Conservation (phyloP, 495 filamentous ascomycete species). For the Penicillium longicatenatum region DNA sequence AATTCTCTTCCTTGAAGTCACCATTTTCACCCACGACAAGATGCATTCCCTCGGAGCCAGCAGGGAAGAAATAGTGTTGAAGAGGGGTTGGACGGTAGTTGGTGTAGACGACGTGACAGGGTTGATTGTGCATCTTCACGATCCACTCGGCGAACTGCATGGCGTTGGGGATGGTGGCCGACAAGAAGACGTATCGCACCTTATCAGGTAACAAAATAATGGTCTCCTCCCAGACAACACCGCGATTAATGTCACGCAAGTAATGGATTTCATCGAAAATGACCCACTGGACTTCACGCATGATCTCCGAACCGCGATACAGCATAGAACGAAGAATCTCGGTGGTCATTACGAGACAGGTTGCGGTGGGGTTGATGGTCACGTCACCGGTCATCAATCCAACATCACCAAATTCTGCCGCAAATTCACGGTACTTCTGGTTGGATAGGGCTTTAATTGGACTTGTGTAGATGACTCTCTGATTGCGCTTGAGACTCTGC, state of each 20-base stretch:
- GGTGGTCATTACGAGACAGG: conserved; percentile 98
- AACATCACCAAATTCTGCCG: conserved; percentile 92
- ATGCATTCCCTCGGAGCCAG: conserved; percentile 90
- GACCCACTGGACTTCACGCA: conserved; percentile 98
- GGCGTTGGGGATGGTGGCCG: conserved; percentile 97
- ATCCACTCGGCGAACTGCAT: conserved; percentile 99
- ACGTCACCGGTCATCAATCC: conserved; percentile 99
- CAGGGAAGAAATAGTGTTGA: conserved; percentile 97
- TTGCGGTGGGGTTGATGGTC: conserved; percentile 97
- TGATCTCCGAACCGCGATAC: conserved; percentile 97
- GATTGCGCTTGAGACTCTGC: conserved; percentile 93
- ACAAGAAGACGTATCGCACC: conserved; percentile 96
- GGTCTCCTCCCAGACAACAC: conserved; percentile 99
- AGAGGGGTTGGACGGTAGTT: conserved; percentile 95
- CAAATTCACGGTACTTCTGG: conserved; percentile 97
- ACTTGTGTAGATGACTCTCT: conserved; percentile 98
- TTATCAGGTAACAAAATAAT: conserved; percentile 97
- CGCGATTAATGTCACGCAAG: conserved; percentile 77
- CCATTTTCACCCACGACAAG: conserved; percentile 96
- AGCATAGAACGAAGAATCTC: conserved; percentile 99
- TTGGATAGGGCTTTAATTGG: conserved; percentile 98
- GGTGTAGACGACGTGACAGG: conserved; percentile 98
- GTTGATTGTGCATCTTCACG: conserved; percentile 92
- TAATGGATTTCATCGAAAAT: conserved; percentile 99
- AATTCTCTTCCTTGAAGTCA: conserved; percentile 92